Conservation (phyloP, 225 moss, liverwort and hornwort species). For the Climacium dendroides region DNA sequence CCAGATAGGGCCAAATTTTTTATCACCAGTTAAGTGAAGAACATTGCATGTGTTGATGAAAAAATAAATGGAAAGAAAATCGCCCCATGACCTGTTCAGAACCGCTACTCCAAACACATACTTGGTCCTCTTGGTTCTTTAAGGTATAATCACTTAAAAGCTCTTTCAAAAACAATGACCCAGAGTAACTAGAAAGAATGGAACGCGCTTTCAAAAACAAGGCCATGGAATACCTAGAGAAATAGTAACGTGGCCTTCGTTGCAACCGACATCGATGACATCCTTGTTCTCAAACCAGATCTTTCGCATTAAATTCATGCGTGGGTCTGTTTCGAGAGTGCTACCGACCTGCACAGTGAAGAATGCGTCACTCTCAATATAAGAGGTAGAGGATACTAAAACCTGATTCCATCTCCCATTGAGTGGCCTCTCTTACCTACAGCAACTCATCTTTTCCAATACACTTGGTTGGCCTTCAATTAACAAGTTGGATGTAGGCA, state of each 20-base stretch:
- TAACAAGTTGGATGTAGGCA: neutral
- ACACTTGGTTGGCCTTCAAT: neutral
- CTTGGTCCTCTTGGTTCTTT: neutral
- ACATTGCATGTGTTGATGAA: neutral
- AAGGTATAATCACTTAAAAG: neutral
- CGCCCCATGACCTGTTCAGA: neutral
- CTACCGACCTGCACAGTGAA: conserved; percentile 37
- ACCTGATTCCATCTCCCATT: neutral
- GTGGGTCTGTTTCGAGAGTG: conserved; percentile 60
- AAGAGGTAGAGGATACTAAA: neutral
- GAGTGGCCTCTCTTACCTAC: neutral
- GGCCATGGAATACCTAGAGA: conserved; percentile 39
- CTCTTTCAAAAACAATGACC: neutral
- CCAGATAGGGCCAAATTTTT: neutral
- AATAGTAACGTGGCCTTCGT: conserved; percentile 74
- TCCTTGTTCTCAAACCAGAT: conserved; percentile 82
- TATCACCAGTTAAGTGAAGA: neutral
- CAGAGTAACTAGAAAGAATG: neutral
- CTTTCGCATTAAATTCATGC: conserved; percentile 48
- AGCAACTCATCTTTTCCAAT: neutral
- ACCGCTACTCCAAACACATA: neutral
- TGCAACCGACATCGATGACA: conserved; percentile 88
- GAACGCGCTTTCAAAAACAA: neutral
- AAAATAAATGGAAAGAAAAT: neutral
- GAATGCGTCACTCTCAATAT: neutral